phyloP scores from a whole-genome alignment of 2,329 filamentous ascomycete species.

The Capronia coronata region DNA sequence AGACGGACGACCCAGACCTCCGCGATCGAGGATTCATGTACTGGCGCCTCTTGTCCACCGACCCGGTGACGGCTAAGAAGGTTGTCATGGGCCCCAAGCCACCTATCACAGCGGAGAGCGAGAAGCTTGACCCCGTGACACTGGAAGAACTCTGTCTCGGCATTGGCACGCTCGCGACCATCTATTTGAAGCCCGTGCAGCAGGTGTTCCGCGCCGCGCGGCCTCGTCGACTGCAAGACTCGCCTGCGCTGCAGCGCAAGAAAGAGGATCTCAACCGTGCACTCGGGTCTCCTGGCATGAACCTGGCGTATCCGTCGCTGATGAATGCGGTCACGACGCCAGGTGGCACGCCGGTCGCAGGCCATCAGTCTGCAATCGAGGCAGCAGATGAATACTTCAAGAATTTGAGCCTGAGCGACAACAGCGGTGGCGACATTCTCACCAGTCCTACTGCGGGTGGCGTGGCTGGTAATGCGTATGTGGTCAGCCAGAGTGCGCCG shows the following conservation, averaged over 20 bases:
- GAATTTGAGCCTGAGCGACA: conserved; percentile 60
- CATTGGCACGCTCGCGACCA: conserved; percentile 90
- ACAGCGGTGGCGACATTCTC: conserved; percentile 53
- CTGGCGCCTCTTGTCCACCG: conserved; percentile 90
- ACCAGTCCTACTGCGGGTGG: conserved; percentile 26
- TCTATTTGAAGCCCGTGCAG: conserved; percentile 96
- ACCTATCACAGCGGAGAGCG: conserved; percentile 89
- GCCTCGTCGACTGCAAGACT: conserved; percentile 70
- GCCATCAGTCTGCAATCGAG: conserved; percentile 63
- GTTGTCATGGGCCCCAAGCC: conserved; percentile 98
- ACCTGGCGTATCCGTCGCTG: conserved; percentile 28
- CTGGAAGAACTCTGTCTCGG: conserved; percentile 96
- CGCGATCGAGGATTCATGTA: conserved; percentile 98
- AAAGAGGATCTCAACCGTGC: conserved; percentile 45
- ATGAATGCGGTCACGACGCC: conserved; percentile 28
- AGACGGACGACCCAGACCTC: conserved; percentile 97
- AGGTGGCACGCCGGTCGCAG: conserved; percentile 28
- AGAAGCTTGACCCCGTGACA: conserved; percentile 83
- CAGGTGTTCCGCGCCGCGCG: conserved; percentile 90
- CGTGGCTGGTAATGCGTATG: conserved; percentile 44
- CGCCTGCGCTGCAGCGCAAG: conserved; percentile 74
- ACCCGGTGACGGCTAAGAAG: conserved; percentile 75
- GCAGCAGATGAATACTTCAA: conserved; percentile 90
- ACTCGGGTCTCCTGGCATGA: conserved; percentile 22
- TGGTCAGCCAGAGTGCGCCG: conserved; percentile 76